Evolutionary conservation across 2,329 filamentous ascomycete genomes (phyloP), one percentile per base, ranked within the genome.

Genomic region (Colletotrichum karsti): DNA sequence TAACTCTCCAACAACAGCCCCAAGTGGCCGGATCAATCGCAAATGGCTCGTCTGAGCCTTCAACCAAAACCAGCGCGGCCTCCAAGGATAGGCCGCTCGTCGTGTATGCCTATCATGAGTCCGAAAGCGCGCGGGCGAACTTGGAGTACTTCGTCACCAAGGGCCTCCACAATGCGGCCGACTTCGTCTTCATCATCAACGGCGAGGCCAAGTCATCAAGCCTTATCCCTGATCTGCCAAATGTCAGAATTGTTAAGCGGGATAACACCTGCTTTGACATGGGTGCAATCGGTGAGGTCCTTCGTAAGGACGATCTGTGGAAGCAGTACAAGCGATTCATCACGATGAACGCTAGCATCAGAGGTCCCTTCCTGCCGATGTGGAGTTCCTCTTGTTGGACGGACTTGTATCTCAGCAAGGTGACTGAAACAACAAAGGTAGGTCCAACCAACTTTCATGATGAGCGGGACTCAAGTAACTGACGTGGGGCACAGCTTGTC

Each of bases 141-240:
- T 66, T 81, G 12, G 42, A 71, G 18, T 81, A 76, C 69, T 81
- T 81, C 70, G 59, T 81, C 13, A 53, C 69, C 30, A 74, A 80
- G 59, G 79, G 77, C 33, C 70, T 81, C 5, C 77, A 81, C 69
- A 72, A 60, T 81, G n/a, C n/a, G n/a, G n/a, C n/a, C n/a, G n/a
- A n/a, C n/a, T n/a, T n/a, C n/a, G n/a, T n/a, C n/a, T n/a, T 81
- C 70, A 77, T 81, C 63, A 72, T 81, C 57, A 79, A 80, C 61
- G 80, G 79, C 37, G 70, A 74, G 30, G 74, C 75, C 35, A 72
- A 76, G 50, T 72, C 71, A 4, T 59, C 69, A 44, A 24, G 53
- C 3, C 54, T 74, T 1, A 72, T 81, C 50, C 78, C 79, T 2
- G 24, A 63, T 20, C 61, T 65, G 26, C 44, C 70, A 18, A 80